Evolutionary conservation across 1,139 yeast species (phyloP), one percentile per base, ranked within the genome.

Genomic region (Candida neerlandica): DNA sequence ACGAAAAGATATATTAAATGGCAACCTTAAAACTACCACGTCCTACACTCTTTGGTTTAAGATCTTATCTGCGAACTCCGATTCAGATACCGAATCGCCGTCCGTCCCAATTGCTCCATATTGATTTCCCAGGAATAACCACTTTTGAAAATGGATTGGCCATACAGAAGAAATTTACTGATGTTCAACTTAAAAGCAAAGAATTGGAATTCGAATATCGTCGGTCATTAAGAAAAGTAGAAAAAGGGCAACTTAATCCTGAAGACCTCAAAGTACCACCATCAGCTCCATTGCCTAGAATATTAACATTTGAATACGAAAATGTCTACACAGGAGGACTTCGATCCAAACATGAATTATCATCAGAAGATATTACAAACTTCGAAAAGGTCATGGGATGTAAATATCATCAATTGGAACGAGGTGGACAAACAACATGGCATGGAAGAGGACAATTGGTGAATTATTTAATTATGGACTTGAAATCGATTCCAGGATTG

Each of bases 351-450:
- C 73, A 72, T 48, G 75, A 75, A 41, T 69, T 81, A 0, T 64
- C 41, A 74, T 0, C 66, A 60, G 71, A 62, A 15, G 66, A 61
- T 38, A 69, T 71, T 37, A 66, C 66, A 37, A 73, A 71, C 6
- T 80, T 81, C 26, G 76, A 78, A 46, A 51, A 51, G 14, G 34
- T 70, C 43, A 79, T 78, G 10, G 32, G 32, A 5, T 69, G 78
- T 51, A 57, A 62, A 33, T 89, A 83, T 61, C 80, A 85, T 26
- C 96, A 89, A 60, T 80, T 95, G 0, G 85, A 84, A 52, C 75
- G 99, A 53, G 99, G 99, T n/a, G 99, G 99, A 0, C 96, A 94
- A 64, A 84, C 94, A 0, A 94, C 99, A 0, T 95, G 90, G 78
- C 99, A 95, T 69, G 98, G 98, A 0, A 86, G 92, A 2, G 99